Percentiles rank a stretch among this genome's conserved stretches.
These are phyloP conservation scores for Penicillium sp. DNA, from an alignment of 2,329 filamentous ascomycete species.

Conservation along the genomic window DNA sequence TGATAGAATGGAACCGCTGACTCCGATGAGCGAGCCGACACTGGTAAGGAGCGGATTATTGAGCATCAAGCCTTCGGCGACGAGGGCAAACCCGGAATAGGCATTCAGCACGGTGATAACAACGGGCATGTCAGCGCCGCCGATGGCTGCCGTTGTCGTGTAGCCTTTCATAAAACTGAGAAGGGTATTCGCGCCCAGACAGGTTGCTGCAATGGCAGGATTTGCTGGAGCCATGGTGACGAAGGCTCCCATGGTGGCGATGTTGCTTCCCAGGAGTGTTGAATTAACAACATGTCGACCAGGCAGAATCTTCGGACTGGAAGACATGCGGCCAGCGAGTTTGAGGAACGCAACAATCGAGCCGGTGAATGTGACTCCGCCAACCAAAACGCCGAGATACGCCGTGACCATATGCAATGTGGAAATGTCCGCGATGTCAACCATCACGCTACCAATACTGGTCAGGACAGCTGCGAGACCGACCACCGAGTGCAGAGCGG, in stretches of 20 bases:
- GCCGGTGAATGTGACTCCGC: slow-evolving; percentile 84
- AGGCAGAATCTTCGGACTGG: slow-evolving; percentile 67
- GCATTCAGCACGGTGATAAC: slow-evolving; percentile 89
- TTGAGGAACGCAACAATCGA: slow-evolving; percentile 89
- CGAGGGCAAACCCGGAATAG: slow-evolving; percentile 84
- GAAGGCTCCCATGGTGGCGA: slow-evolving; percentile 80
- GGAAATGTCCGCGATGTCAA: slow-evolving; percentile 65
- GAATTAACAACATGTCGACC: slow-evolving; percentile 74
- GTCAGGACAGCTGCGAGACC: slow-evolving; percentile 85
- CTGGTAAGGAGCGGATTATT: slow-evolving; percentile 81
- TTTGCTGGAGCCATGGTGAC: slow-evolving; percentile 76
- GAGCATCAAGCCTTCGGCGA: slow-evolving; percentile 89
- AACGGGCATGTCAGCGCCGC: slow-evolving; percentile 91
- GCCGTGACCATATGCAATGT: slow-evolving; percentile 81
- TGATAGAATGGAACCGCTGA: slow-evolving; percentile 82
- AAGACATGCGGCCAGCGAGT: slow-evolving; percentile 77
- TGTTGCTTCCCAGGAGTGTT: slow-evolving; percentile 69
- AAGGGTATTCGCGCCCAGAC: slow-evolving; percentile 70
- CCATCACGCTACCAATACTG: slow-evolving; percentile 81
- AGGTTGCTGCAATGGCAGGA: slow-evolving; percentile 73
- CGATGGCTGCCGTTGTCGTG: slow-evolving; percentile 83
- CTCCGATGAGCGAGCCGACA: slow-evolving; percentile 81
- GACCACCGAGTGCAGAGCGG: slow-evolving; percentile 84
- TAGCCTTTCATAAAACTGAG: slow-evolving; percentile 83
- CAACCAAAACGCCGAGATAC: slow-evolving; percentile 82